Evolutionary conservation across 2,329 filamentous ascomycete species (phyloP).

Genomic region (Cladosporium sphaerospermum): DNA sequence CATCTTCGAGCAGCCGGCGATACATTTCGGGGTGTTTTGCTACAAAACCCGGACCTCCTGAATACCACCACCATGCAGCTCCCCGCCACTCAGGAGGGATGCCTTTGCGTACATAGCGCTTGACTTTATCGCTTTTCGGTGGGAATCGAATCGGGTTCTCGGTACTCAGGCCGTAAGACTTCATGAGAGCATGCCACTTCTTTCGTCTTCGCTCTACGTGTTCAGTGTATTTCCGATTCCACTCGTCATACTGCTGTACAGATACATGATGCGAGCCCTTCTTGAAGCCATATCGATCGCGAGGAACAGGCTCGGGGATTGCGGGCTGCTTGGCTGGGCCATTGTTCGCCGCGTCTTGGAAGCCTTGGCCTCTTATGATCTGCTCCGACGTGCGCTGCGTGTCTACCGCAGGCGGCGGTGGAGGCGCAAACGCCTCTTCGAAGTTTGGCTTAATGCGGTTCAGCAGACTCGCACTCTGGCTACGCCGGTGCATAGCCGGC

Average conservation of each 20-base stretch:
- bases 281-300: slow-evolving; percentile 88
- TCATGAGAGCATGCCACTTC: slow-evolving; percentile 77
- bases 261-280: slow-evolving; percentile 78
- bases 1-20: slow-evolving; percentile 58
- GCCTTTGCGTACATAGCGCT: slow-evolving; percentile 85
- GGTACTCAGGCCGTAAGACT: slow-evolving; percentile 67
- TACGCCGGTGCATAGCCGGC: slow-evolving; percentile 21
- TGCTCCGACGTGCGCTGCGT: slow-evolving; percentile 6
- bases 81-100: slow-evolving; percentile 91
- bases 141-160: slow-evolving; percentile 72
- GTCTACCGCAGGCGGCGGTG: slow-evolving; percentile 8
- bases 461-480: slow-evolving; percentile 29
- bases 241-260: slow-evolving; percentile 70
- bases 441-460: slow-evolving; percentile 15
- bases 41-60: slow-evolving; percentile 74
- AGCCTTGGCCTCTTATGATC: slow-evolving; percentile 1
- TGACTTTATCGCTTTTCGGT: slow-evolving; percentile 71
- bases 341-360: neutral
- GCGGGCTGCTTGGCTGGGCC: neutral
- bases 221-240: slow-evolving; percentile 68
- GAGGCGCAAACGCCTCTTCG: slow-evolving; percentile 11
- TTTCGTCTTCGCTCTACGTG: slow-evolving; percentile 67
- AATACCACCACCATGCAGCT: slow-evolving; percentile 96
- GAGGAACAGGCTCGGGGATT: slow-evolving; percentile 32
- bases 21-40: slow-evolving; percentile 73